A percentile compares a stretch with the other conserved stretches of the same genome.
phyloP scores from a whole-genome alignment of 164 flowering plant species.

The Aristolochia californica region DNA sequence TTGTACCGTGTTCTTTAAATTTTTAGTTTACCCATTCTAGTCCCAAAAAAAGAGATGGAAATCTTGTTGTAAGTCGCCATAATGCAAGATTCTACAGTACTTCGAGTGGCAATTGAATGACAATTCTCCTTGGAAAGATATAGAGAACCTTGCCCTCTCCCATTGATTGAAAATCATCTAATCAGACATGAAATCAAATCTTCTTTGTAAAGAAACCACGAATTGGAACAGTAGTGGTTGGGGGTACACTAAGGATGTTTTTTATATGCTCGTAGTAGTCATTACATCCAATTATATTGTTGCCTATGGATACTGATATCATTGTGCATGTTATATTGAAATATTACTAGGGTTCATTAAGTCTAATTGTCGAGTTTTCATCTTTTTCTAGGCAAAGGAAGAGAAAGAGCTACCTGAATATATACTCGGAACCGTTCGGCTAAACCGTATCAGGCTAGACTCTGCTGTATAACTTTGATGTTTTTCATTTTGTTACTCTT shows the following conservation, averaged over 20 bases:
- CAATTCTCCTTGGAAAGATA: too few relatives aligned
- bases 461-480: conserved; percentile 50
- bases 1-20: too few relatives aligned
- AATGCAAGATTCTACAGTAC: too few relatives aligned
- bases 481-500: too few relatives aligned
- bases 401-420: conserved; percentile 81
- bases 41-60: too few relatives aligned
- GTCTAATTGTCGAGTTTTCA: background rate
- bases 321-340: background rate
- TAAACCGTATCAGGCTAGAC: conserved; percentile 58
- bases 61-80: too few relatives aligned
- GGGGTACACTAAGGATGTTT: background rate
- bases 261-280: background rate
- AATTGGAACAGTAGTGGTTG: background rate
- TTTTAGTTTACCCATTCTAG: too few relatives aligned
- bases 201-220: background rate
- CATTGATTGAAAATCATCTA: too few relatives aligned
- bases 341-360: background rate
- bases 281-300: background rate
- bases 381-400: conserved; percentile 63
- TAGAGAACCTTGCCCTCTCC: too few relatives aligned
- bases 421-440: conserved; percentile 83
- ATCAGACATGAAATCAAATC: background rate
- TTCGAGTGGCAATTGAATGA: too few relatives aligned
- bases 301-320: background rate